Percentiles rank a stretch among this genome's conserved stretches.
phyloP scores from a whole-genome alignment of 306 rosid species.

The Corylus heterophylla region DNA sequence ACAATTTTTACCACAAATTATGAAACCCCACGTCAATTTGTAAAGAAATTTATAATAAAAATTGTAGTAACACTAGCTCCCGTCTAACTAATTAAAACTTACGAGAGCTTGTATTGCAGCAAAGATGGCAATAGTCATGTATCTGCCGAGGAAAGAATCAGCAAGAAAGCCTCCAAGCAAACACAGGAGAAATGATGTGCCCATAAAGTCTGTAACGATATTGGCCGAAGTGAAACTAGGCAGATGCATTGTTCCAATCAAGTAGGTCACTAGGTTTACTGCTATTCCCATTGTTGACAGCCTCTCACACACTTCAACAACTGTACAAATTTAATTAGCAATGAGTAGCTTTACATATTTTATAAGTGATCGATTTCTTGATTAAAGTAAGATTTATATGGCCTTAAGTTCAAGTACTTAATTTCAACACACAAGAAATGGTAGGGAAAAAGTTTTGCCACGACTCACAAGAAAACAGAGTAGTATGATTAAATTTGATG shows the following conservation, averaged over 20 bases:
- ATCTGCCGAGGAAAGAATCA: constrained; percentile 91
- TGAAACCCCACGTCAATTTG: no score
- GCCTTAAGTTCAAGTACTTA: no score
- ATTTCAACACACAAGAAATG: no score
- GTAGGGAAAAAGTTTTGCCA: background rate
- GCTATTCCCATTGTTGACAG: constrained; percentile 96
- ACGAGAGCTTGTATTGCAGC: constrained; percentile 75
- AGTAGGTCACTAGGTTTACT: constrained; percentile 86
- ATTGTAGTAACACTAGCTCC: no score
- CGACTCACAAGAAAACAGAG: background rate
- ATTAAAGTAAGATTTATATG: background rate
- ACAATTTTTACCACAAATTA: no score
- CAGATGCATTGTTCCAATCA: constrained; percentile 76
- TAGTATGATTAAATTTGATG: background rate
- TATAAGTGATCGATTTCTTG: no score
- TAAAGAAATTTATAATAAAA: no score
- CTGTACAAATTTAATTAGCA: constrained; percentile 31
- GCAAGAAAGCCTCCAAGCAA: constrained; percentile 95
- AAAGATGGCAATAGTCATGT: constrained; percentile 70
- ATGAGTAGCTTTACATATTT: no score
- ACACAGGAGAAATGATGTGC: constrained; percentile 78
- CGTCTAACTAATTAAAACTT: background rate
- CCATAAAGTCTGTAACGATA: constrained; percentile 85
- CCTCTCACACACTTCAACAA: constrained; percentile 82
- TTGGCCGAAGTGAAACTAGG: constrained; percentile 95